A percentile compares a stretch with the other conserved stretches of the same genome.
These are phyloP conservation scores for Venturia oleaginea DNA, from an alignment of 2,329 filamentous ascomycete species.

Conservation along the genomic window DNA sequence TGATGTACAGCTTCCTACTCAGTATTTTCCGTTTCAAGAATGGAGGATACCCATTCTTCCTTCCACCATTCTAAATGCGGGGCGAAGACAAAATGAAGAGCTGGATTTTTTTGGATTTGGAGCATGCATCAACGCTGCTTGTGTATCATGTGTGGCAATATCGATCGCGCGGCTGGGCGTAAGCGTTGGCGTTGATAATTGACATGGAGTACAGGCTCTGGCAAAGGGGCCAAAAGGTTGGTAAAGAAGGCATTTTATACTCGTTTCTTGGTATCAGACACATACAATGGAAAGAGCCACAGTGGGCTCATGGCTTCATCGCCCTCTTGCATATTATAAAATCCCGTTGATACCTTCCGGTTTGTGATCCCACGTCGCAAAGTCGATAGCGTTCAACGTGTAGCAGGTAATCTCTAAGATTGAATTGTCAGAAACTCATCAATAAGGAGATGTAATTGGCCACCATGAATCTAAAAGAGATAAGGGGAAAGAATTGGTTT, in stretches of 20 bases:
- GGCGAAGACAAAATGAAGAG: not conserved
- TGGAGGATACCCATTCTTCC: slow-evolving; percentile 82
- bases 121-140: not conserved
- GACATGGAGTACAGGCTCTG: not conserved
- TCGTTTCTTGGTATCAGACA: not conserved
- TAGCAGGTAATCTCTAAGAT: no score
- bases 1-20: slow-evolving; percentile 87
- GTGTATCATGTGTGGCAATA: slow-evolving; percentile 2
- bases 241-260: not conserved
- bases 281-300: not conserved
- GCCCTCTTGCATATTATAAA: no score
- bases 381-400: no score
- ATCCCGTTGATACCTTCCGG: no score
- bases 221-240: not conserved
- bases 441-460: no score
- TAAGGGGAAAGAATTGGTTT: no score
- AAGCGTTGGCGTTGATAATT: not conserved
- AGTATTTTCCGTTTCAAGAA: slow-evolving; percentile 95
- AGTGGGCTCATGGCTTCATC: no score
- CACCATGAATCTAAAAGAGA: no score
- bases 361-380: no score
- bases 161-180: not conserved
- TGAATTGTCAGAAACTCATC: no score
- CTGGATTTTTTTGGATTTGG: not conserved
- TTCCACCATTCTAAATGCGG: slow-evolving; percentile 69